Percentiles rank a stretch among this genome's conserved stretches.
Evolutionary conservation across 768 basidiomycete species (phyloP).

Genomic region (Lactifluus rugatus): DNA sequence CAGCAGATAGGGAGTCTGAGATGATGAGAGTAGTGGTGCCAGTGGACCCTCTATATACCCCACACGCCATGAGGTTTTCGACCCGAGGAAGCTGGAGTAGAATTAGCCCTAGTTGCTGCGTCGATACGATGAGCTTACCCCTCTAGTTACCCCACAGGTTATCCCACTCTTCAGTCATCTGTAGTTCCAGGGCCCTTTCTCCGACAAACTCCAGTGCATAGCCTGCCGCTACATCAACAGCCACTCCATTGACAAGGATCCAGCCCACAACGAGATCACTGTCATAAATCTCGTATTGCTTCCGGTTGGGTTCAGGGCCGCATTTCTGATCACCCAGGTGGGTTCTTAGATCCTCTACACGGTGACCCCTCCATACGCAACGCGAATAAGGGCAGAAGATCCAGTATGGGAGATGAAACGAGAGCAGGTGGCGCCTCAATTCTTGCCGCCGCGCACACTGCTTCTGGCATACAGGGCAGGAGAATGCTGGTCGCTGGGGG

Average conservation of each 20-base stretch:
- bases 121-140: background rate
- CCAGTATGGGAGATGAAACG: background rate
- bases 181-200: background rate
- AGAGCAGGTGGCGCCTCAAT: background rate
- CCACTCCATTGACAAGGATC: background rate
- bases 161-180: background rate
- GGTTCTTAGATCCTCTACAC: background rate
- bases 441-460: background rate
- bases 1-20: background rate
- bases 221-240: background rate
- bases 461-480: background rate
- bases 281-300: background rate
- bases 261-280: background rate
- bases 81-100: background rate
- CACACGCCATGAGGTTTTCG: background rate
- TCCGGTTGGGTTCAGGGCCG: background rate
- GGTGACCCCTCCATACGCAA: background rate
- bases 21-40: background rate
- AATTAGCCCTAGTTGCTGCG: background rate
- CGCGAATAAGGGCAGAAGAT: background rate
- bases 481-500: background rate
- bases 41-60: background rate
- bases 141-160: background rate
- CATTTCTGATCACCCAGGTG: background rate
- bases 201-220: background rate